Evolutionary conservation across 139 green algal species (phyloP), one percentile per base, ranked within the genome.

Genomic region (Volvox africanus): DNA sequence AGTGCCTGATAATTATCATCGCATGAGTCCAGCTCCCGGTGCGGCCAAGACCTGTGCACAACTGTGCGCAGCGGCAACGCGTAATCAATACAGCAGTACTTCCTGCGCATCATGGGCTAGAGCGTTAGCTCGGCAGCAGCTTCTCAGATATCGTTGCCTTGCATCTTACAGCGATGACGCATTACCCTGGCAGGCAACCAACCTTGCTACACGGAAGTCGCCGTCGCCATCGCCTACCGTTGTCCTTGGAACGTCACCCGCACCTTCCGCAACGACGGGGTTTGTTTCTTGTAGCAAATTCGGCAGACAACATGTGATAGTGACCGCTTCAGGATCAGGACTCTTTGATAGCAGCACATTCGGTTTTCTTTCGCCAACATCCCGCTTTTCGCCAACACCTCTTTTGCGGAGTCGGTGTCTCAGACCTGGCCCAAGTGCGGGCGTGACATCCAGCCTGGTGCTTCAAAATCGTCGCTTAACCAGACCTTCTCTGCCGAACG

Each of bases 1-100:
- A 26, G 11, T 30, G 44, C n/a, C 73, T 50, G 9, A 32, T 13
- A 12, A 50, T 50, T 21, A 24, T 6, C 75, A 81, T 22, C 75
- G 30, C 2, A 81, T 81, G 75, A 30, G 75, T 55, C 75, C 75
- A 81, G 75, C 75, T 81, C 75, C 75, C 2, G 75, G 75, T 55
- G 75, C 32, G 30, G 75, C 75, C 30, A 81, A 30, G 75, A 55
- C 75, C 16, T 81, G 32, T 30, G 75, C 32, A 35, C 75, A 61
- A 18, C 28, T 81, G 30, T 81, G 75, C 75, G 75, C 75, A 1
- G 75, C 75, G 30, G 32, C 75, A 81, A 36, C 75, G 75, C 75
- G 75, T 36, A 20, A 81, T 55, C 75, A 55, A 35, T 80, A n/a
- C 73, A 80, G 73, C 73, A 36, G 44, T 55, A 28, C 75, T 36